A percentile compares a stretch with the other conserved stretches of the same genome.
These are phyloP conservation scores for Mycena kentingensis DNA, from an alignment of 768 basidiomycete species.

Conservation along the genomic window DNA sequence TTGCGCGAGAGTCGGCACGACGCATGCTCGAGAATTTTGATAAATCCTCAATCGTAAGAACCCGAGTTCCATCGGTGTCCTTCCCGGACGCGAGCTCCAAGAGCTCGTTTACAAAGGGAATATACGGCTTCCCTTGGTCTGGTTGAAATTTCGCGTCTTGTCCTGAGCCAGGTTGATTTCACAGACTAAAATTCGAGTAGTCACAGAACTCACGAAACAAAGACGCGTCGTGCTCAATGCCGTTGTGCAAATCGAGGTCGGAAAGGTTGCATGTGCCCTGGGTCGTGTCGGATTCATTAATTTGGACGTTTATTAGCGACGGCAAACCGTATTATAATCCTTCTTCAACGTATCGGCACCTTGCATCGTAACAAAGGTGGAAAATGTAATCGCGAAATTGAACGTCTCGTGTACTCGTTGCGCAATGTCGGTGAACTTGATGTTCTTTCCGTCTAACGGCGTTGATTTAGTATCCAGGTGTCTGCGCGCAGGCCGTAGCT, in stretches of 20 bases:
- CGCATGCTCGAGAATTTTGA: constrained; percentile 44
- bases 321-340: constrained; percentile 30
- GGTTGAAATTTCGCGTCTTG: constrained; percentile 45
- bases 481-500: constrained; percentile 20
- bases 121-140: constrained; percentile 41
- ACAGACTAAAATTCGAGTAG: not conserved
- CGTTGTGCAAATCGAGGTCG: constrained; percentile 52
- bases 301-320: not conserved
- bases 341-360: constrained; percentile 41
- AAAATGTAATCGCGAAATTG: constrained; percentile 52
- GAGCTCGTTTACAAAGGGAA: constrained; percentile 40
- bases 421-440: constrained; percentile 38
- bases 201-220: constrained; percentile 31
- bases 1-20: constrained; percentile 39
- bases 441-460: constrained; percentile 38
- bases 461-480: not conserved
- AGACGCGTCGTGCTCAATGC: constrained; percentile 46
- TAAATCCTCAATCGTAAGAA: constrained; percentile 44
- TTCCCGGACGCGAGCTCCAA: constrained; percentile 46
- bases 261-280: constrained; percentile 44
- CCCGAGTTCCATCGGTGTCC: constrained; percentile 28
- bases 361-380: constrained; percentile 41
- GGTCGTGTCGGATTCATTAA: not conserved
- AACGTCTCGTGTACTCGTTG: constrained; percentile 40
- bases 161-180: constrained; percentile 38